Percentiles rank a stretch among this genome's conserved stretches.
phyloP scores from a whole-genome alignment of 768 basidiomycete genomes.

The Pulveroboletus ravenelii region DNA sequence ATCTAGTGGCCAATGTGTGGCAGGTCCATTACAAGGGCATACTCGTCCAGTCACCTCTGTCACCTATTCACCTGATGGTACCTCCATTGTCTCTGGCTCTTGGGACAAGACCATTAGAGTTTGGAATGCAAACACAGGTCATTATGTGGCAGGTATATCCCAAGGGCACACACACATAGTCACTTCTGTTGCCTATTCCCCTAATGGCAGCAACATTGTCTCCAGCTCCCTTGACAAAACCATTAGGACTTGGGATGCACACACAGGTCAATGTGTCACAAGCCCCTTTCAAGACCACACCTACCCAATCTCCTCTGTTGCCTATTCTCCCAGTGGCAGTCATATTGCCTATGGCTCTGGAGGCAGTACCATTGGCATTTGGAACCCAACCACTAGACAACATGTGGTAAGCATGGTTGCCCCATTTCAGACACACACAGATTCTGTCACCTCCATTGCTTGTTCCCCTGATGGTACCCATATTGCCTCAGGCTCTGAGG shows the following conservation, averaged over 20 bases:
- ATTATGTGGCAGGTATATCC: neutral
- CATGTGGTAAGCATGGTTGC: neutral
- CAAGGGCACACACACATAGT: slow-evolving; percentile 2
- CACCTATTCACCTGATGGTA: slow-evolving; percentile 17
- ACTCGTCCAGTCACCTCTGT: slow-evolving; percentile 4
- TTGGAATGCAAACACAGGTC: slow-evolving; percentile 11
- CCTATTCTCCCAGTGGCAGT: slow-evolving; percentile 15
- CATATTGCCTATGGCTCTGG: slow-evolving; percentile 9
- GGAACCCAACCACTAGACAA: slow-evolving; percentile 7
- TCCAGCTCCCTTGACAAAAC: slow-evolving; percentile 17
- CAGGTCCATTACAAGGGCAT: slow-evolving; percentile 16
- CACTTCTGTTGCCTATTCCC: slow-evolving; percentile 17
- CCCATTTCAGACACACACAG: slow-evolving; percentile 4
- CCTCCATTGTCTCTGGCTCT: slow-evolving; percentile 12
- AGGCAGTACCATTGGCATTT: slow-evolving; percentile 5
- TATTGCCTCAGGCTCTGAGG: slow-evolving; percentile 6
- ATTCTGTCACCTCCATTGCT: neutral
- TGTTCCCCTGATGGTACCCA: slow-evolving; percentile 16
- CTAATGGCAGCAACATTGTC: slow-evolving; percentile 12
- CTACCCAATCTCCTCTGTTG: slow-evolving; percentile 1
- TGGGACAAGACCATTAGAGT: slow-evolving; percentile 12
- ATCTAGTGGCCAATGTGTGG: slow-evolving; percentile 9
- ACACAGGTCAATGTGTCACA: slow-evolving; percentile 11
- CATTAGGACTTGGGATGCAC: slow-evolving; percentile 17
- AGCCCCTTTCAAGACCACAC: slow-evolving; percentile 14